Evolutionary conservation across 2,329 filamentous ascomycete genomes (phyloP).

Genomic region (Fusarium albosuccineum): DNA sequence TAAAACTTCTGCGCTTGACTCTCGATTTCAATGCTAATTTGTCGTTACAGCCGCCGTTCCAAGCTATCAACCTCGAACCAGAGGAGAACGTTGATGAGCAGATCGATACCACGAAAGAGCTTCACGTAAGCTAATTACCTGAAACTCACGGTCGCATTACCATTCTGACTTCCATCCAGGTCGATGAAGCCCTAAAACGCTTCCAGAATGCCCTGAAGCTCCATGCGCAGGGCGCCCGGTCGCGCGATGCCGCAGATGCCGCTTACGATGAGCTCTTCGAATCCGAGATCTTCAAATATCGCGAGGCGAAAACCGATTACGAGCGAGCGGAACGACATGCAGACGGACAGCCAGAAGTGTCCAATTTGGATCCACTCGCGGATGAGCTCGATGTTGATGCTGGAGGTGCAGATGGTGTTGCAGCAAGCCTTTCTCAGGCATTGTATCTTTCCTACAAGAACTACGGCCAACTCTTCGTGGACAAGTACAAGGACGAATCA

Average conservation of each 20-base stretch:
- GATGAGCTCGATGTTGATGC: slow-evolving; percentile 67
- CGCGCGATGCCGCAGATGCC: slow-evolving; percentile 79
- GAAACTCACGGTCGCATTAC: neutral
- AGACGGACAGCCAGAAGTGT: slow-evolving; percentile 58
- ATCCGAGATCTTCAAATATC: slow-evolving; percentile 94
- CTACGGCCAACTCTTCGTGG: slow-evolving; percentile 90
- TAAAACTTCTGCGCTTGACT: neutral
- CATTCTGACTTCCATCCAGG: slow-evolving; percentile 57
- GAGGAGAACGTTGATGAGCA: slow-evolving; percentile 93
- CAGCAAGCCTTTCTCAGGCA: slow-evolving; percentile 87
- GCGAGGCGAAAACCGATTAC: slow-evolving; percentile 88
- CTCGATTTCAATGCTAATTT: slow-evolving; percentile 26
- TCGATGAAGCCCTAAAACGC: slow-evolving; percentile 95
- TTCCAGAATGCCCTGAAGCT: slow-evolving; percentile 93
- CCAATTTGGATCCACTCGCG: slow-evolving; percentile 61
- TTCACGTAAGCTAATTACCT: slow-evolving; percentile 69
- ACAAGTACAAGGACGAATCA: slow-evolving; percentile 60
- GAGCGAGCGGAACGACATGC: slow-evolving; percentile 74
- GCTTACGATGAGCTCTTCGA: slow-evolving; percentile 89
- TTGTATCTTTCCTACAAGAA: slow-evolving; percentile 97
- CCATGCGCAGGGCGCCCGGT: slow-evolving; percentile 85
- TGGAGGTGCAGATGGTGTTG: slow-evolving; percentile 77
- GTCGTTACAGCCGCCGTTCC: slow-evolving; percentile 72
- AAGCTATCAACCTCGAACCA: slow-evolving; percentile 92
- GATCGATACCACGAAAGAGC: slow-evolving; percentile 93